Percentiles rank a stretch among this genome's conserved stretches.
phyloP scores from a whole-genome alignment of 2,329 filamentous ascomycete species.

The Cercospora citrullina region DNA sequence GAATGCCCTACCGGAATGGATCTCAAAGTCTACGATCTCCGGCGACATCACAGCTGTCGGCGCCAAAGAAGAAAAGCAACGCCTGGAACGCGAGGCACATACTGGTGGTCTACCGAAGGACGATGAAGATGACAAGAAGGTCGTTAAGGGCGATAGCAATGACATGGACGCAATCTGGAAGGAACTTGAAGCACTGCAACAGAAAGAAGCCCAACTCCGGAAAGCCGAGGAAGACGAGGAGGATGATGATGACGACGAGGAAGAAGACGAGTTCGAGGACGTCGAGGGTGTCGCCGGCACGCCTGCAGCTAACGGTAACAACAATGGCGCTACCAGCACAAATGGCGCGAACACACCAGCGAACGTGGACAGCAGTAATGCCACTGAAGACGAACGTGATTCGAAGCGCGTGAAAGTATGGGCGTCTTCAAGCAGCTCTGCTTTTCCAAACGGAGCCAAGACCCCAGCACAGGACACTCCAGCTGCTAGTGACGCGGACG shows the following conservation, averaged over 20 bases:
- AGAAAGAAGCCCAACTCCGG: conserved; percentile 43
- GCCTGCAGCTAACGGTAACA: conserved; percentile 20
- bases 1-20: conserved; percentile 41
- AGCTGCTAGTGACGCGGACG: conserved; percentile 43
- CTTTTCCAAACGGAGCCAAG: conserved; percentile 25
- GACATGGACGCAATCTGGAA: conserved; percentile 68
- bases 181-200: conserved; percentile 63
- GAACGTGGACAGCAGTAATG: conserved; percentile 36
- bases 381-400: conserved; percentile 47
- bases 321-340: conserved; percentile 35
- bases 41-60: conserved; percentile 49
- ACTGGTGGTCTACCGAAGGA: conserved; percentile 44
- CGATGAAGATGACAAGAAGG: conserved; percentile 44
- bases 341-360: conserved; percentile 29
- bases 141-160: conserved; percentile 47
- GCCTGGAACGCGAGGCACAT: conserved; percentile 41
- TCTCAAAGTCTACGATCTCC: conserved; percentile 39
- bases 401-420: conserved; percentile 66
- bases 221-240: conserved; percentile 56
- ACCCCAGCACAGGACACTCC: conserved; percentile 38
- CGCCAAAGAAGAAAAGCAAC: conserved; percentile 42
- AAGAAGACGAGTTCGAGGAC: conserved; percentile 56
- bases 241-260: conserved; percentile 51
- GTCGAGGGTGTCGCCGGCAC: conserved; percentile 46
- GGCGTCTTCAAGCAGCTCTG: conserved; percentile 40